These are phyloP conservation scores for Gossypium arboreum DNA, from an alignment of 345 rosid species.

Conservation along the genomic window DNA sequence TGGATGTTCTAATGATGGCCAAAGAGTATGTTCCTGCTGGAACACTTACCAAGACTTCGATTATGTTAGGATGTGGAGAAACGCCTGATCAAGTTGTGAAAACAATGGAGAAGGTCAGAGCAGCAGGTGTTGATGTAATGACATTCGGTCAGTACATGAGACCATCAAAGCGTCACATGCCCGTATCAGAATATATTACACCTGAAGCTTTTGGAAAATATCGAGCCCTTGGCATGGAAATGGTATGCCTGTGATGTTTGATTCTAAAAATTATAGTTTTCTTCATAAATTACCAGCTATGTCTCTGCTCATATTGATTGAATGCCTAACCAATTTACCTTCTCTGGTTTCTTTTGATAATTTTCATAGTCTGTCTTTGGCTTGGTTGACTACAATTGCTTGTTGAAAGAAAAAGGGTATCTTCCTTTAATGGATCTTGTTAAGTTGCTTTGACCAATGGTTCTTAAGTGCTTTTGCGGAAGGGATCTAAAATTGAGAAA, in stretches of 20 bases:
- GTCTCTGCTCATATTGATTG: background rate
- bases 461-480: background rate
- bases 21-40: slow-evolving; percentile 71
- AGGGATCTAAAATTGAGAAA: background rate
- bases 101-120: slow-evolving; percentile 94
- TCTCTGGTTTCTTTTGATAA: background rate
- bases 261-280: background rate
- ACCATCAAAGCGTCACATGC: slow-evolving; percentile 98
- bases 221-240: slow-evolving; percentile 79
- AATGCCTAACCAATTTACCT: background rate
- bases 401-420: background rate
- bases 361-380: background rate
- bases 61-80: slow-evolving; percentile 98
- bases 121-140: slow-evolving; percentile 98
- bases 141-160: slow-evolving; percentile 99
- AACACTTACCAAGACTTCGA: slow-evolving; percentile 86
- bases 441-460: background rate
- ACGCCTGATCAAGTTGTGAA: slow-evolving; percentile 90
- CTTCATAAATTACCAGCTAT: background rate
- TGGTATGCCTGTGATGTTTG: slow-evolving; percentile 48
- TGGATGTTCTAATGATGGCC: slow-evolving; percentile 86
- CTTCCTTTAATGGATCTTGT: background rate
- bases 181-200: slow-evolving; percentile 85
- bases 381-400: background rate
- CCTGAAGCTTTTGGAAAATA: slow-evolving; percentile 94